Percentiles rank a stretch among this genome's conserved stretches.
These are phyloP conservation scores for Pilaira anomala DNA, from an alignment of 192 early-diverging fungal genomes.

Conservation along the genomic window DNA sequence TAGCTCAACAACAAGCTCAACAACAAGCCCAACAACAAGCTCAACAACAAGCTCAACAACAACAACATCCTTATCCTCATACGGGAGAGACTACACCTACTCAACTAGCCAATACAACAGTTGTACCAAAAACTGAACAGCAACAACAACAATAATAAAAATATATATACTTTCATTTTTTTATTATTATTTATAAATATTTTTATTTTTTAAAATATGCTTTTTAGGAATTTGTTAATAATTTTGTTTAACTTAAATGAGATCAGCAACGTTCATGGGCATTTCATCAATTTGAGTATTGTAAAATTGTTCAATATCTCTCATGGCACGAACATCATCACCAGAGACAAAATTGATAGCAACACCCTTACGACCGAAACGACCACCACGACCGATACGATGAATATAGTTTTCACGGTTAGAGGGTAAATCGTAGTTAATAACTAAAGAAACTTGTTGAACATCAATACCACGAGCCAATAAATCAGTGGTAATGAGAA, in stretches of 20 bases:
- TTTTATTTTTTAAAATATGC: too few relatives aligned
- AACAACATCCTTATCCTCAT: constrained; percentile 6
- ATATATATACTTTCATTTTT: too few relatives aligned
- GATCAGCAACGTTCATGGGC: constrained; percentile 95
- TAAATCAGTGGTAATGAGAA: constrained; percentile 97
- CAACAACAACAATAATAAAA: too few relatives aligned
- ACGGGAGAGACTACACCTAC: too few relatives aligned
- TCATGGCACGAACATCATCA: constrained; percentile 90
- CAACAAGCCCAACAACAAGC: constrained; percentile 18
- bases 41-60: constrained; percentile 18
- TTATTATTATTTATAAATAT: too few relatives aligned
- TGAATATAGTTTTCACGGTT: constrained; percentile 99
- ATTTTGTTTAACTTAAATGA: constrained; percentile 55
- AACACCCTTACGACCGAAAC: constrained; percentile 99
- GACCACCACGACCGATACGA: constrained; percentile 99
- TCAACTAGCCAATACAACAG: too few relatives aligned
- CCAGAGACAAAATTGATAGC: constrained; percentile 98
- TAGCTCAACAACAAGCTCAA: constrained; percentile 25
- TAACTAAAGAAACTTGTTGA: constrained; percentile 98
- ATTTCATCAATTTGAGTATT: constrained; percentile 99
- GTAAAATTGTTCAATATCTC: constrained; percentile 93
- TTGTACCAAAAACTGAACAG: too few relatives aligned
- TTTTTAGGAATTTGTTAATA: neutral
- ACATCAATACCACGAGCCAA: constrained; percentile 99
- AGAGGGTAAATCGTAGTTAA: constrained; percentile 95